Evolutionary conservation across 2,329 filamentous ascomycete genomes (phyloP), one percentile per base, ranked within the genome.

Genomic region (Aspergillus sp.): DNA sequence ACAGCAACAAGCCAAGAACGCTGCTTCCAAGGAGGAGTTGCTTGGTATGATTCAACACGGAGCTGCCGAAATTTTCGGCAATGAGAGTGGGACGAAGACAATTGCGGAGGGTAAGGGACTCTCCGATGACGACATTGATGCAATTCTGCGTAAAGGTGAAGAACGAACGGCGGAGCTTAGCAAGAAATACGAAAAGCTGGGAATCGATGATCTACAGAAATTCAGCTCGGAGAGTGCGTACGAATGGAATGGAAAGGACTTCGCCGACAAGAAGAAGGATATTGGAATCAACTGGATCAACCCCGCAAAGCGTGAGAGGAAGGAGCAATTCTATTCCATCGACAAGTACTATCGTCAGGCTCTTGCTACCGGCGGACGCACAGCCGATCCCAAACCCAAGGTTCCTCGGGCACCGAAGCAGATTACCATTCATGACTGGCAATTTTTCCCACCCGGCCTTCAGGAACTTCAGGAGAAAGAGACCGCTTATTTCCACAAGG

Each of bases 31-130:
- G 77, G 95, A 98, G 62, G 95, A 99, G 70, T 84, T 99, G 43
- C 81, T 99, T 45, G 95, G 87, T 62, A 99, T 99, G 95, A 99
- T 99, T 69, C 95, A 99, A 73, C 95, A 99, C 69, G 95, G 95
- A 60, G 95, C 96, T n/a, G 91, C 96, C 72, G 91, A 90, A 65
- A 90, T 99, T 0, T 98, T 99, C 78, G 84, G 89, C 64, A 84
- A 82, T 45, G 90, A 91, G 70, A 87, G 87, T 23, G 81, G 84
- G 3, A 84, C 84, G 12, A 88, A 86, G 23, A 72, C 79, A 31
- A 77, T 89, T 45, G 81, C 82, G 5, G 83, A 83, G 14, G 84
- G 86, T 55, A 79, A 80, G 19, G 86, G 89, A 14, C 77, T 93
- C n/a, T 84, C 86, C 15, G 92, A 97, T 53, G 90, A 93, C 63